These are phyloP conservation scores for Setaria italica DNA, from an alignment of 202 grass and related monocot species.

Conservation along the genomic window DNA sequence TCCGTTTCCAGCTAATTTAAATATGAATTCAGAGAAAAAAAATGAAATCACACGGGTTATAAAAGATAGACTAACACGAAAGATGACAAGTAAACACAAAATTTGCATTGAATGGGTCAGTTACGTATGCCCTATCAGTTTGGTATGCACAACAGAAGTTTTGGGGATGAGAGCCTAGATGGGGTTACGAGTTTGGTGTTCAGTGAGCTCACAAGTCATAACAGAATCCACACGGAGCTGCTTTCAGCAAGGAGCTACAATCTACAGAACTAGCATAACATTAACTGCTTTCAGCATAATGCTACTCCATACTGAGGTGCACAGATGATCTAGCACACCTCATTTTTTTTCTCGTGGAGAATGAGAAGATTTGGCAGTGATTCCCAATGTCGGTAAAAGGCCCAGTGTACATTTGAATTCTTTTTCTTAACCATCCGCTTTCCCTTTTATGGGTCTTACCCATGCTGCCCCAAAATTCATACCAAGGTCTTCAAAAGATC, in stretches of 20 bases:
- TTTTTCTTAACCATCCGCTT: background rate
- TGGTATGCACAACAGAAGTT: constrained; percentile 44
- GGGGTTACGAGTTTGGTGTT: background rate
- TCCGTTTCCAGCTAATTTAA: too few relatives aligned
- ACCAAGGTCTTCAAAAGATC: background rate
- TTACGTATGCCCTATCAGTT: constrained; percentile 15
- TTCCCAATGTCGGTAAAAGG: constrained; percentile 13
- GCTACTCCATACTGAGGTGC: constrained; percentile 10
- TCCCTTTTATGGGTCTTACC: background rate
- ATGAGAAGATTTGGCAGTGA: constrained; percentile 23
- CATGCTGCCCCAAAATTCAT: background rate
- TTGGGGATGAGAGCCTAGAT: background rate
- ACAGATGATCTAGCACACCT: constrained; percentile 25
- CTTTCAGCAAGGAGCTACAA: constrained; percentile 40
- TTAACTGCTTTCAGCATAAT: constrained; percentile 34
- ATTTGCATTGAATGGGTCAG: constrained; percentile 19
- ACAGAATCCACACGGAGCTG: constrained; percentile 35
- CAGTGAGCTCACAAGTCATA: background rate
- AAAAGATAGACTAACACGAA: background rate
- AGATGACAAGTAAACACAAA: background rate
- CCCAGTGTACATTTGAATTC: constrained; percentile 13
- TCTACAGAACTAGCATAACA: constrained; percentile 32
- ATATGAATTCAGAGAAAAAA: background rate
- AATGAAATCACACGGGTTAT: background rate
- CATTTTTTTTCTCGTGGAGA: background rate